These are phyloP conservation scores for Fusarium sp. DNA, from an alignment of 2,329 filamentous ascomycete species.

Conservation along the genomic window DNA sequence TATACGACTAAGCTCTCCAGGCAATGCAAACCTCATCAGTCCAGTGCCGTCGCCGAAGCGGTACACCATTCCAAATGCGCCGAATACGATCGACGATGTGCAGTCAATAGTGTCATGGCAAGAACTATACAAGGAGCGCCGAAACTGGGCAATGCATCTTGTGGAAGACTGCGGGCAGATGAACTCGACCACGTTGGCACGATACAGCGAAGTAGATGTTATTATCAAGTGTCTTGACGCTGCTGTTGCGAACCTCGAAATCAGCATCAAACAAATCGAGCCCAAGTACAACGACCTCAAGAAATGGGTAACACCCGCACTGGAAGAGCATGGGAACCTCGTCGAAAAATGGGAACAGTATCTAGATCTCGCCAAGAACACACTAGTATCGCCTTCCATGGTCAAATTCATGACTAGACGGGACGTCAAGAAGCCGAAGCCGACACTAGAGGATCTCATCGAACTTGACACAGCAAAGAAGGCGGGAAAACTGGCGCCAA, in stretches of 20 bases:
- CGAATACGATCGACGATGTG: constrained; percentile 84
- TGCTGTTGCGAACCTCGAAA: constrained; percentile 85
- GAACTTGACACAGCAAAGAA: constrained; percentile 78
- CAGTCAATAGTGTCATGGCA: constrained; percentile 90
- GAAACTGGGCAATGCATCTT: constrained; percentile 80
- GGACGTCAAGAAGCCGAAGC: constrained; percentile 58
- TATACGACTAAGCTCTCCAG: constrained; percentile 73
- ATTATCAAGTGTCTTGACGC: constrained; percentile 85
- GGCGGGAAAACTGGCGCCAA: constrained; percentile 73
- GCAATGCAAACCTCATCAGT: constrained; percentile 56
- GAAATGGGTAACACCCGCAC: constrained; percentile 74
- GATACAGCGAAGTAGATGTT: constrained; percentile 78
- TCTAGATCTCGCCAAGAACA: constrained; percentile 70
- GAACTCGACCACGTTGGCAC: constrained; percentile 69
- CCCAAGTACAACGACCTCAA: constrained; percentile 77
- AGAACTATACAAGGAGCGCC: constrained; percentile 82
- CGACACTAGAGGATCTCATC: constrained; percentile 79
- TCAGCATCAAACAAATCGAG: constrained; percentile 77
- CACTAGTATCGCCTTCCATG: constrained; percentile 74
- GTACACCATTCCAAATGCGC: constrained; percentile 72
- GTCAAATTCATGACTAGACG: constrained; percentile 70
- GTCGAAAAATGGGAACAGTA: constrained; percentile 75
- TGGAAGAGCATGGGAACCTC: constrained; percentile 74
- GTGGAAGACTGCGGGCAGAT: constrained; percentile 76
- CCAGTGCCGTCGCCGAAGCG: constrained; percentile 64